Conservation (phyloP, 192 early-diverging fungal genomes). For the Entomortierella lignicola region DNA sequence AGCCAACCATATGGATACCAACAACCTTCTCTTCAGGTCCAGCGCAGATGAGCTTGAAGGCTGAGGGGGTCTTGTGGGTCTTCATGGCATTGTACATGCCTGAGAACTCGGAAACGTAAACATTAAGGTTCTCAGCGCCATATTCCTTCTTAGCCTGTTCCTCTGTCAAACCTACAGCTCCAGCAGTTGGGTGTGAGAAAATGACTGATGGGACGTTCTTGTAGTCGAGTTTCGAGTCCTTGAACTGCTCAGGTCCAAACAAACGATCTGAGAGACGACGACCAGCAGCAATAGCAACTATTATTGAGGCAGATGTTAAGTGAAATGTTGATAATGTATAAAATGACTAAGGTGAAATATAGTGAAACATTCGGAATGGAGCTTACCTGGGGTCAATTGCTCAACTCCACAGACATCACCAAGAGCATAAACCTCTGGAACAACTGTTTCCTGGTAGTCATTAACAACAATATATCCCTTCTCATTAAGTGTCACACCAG, state of each 20-base stretch:
- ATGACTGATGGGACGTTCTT: constrained; percentile 95
- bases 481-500: constrained; percentile 70
- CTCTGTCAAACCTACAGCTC: constrained; percentile 92
- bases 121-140: constrained; percentile 84
- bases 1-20: constrained; percentile 93
- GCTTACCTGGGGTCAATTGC: constrained; percentile 88
- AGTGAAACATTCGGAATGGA: not conserved
- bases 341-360: not conserved
- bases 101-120: constrained; percentile 88
- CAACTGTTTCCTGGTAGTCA: constrained; percentile 87
- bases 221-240: constrained; percentile 88
- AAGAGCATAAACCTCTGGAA: constrained; percentile 82
- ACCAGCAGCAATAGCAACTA: constrained; percentile 96
- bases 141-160: constrained; percentile 78
- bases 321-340: too few relatives aligned
- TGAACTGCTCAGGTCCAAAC: constrained; percentile 83
- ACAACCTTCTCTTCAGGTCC: constrained; percentile 96
- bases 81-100: constrained; percentile 93
- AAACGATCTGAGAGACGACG: constrained; percentile 90
- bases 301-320: too few relatives aligned
- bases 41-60: constrained; percentile 91
- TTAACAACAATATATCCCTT: constrained; percentile 84
- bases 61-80: constrained; percentile 88
- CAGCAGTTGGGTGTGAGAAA: constrained; percentile 92
- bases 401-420: constrained; percentile 94